Conservation (phyloP, 305 asterid species). For the Fraxinus platypoda region DNA sequence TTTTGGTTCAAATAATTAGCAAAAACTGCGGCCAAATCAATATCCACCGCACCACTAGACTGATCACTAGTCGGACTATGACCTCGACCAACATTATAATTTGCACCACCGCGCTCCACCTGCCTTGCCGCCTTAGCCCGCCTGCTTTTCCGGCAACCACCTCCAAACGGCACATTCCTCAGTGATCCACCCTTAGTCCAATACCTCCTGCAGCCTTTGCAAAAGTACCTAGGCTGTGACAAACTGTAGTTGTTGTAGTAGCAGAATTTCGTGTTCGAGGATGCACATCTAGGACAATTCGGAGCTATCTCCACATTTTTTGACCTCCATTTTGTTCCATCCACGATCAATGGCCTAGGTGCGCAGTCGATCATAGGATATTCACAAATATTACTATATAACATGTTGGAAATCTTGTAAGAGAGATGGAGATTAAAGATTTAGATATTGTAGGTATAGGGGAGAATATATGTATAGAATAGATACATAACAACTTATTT, state of each 20-base stretch:
- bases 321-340: slow-evolving; percentile 45
- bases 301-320: slow-evolving; percentile 58
- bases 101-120: neutral
- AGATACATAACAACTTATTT: slow-evolving; percentile 10
- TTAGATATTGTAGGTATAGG: slow-evolving; percentile 22
- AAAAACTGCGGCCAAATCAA: slow-evolving; percentile 68
- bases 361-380: slow-evolving; percentile 40
- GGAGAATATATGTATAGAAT: slow-evolving; percentile 25
- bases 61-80: neutral
- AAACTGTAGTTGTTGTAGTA: slow-evolving; percentile 84
- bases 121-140: slow-evolving; percentile 40
- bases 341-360: slow-evolving; percentile 39
- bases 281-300: slow-evolving; percentile 82
- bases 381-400: slow-evolving; percentile 33
- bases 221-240: slow-evolving; percentile 88
- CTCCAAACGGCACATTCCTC: slow-evolving; percentile 70
- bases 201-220: slow-evolving; percentile 77
- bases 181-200: slow-evolving; percentile 93
- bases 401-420: slow-evolving; percentile 27
- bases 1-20: slow-evolving; percentile 56
- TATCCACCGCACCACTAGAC: slow-evolving; percentile 21
- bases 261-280: slow-evolving; percentile 76
- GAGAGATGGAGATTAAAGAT: slow-evolving; percentile 5
- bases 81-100: neutral
- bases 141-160: slow-evolving; percentile 70